Evolutionary conservation across 75 land plant species (phyloP).

Genomic region (Chamaecyparis obtusa): DNA sequence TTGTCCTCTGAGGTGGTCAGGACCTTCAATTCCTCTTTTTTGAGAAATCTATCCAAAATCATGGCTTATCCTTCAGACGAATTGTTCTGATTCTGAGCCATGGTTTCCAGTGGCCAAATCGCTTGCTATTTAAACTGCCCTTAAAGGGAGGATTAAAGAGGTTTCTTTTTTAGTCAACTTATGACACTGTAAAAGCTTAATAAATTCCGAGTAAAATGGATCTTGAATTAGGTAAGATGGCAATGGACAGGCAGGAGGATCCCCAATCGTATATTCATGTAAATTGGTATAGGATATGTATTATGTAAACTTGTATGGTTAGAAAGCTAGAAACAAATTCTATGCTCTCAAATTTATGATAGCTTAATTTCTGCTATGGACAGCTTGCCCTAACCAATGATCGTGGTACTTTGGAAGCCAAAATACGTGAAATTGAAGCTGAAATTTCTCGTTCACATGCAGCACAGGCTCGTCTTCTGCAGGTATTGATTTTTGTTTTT

Average conservation of each 20-base stretch:
- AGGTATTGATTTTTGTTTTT: conserved; percentile 34
- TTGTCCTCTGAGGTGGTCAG: background rate
- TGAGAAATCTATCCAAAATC: background rate
- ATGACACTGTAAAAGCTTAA: background rate
- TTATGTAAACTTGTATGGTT: background rate
- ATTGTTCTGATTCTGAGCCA: background rate
- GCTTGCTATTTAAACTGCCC: background rate
- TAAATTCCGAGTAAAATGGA: background rate
- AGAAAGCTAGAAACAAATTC: background rate
- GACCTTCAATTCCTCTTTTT: background rate
- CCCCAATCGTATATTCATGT: background rate
- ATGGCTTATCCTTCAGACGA: background rate
- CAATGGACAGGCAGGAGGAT: background rate
- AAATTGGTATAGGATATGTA: background rate
- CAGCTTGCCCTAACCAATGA: conserved; percentile 77
- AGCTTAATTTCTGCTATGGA: background rate
- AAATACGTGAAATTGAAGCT: conserved; percentile 55
- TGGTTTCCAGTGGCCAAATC: background rate
- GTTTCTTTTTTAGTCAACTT: background rate
- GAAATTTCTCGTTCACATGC: conserved; percentile 62
- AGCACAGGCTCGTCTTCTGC: conserved; percentile 57
- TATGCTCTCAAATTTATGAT: background rate
- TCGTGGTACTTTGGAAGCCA: conserved; percentile 52
- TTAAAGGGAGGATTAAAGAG: background rate
- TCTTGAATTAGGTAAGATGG: background rate